Conservation (phyloP, 208 protist genomes). For the Acanthamoeba triangularis region DNA sequence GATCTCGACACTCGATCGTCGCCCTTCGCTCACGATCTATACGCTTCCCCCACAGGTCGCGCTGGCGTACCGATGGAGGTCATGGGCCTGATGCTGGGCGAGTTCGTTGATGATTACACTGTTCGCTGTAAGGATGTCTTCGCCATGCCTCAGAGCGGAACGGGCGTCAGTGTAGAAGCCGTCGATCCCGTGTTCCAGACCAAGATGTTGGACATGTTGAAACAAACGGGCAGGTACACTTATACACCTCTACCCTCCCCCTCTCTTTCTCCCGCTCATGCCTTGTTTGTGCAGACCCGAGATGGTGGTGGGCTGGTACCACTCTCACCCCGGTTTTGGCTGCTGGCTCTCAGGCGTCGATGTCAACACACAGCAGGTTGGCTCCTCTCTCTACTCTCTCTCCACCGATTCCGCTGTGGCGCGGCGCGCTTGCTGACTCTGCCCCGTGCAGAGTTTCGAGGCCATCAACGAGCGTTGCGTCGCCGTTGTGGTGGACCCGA, state of each 20-base stretch:
- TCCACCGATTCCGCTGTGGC: background rate
- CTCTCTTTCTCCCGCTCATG: too few relatives aligned
- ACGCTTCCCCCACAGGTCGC: constrained; percentile 85
- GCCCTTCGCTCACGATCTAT: background rate
- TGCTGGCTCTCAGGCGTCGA: constrained; percentile 99
- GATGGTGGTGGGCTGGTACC: constrained; percentile 99
- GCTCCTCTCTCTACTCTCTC: background rate
- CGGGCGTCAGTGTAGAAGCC: constrained; percentile 99
- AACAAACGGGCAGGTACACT: constrained; percentile 95
- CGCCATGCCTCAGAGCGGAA: constrained; percentile 99
- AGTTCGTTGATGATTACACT: constrained; percentile 99
- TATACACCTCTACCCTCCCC: background rate
- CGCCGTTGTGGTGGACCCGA: constrained; percentile 99
- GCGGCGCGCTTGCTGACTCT: constrained; percentile 72
- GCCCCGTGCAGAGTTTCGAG: constrained; percentile 95
- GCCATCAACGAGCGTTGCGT: constrained; percentile 98
- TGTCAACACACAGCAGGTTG: constrained; percentile 98
- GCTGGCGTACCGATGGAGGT: constrained; percentile 99
- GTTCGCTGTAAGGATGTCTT: constrained; percentile 99
- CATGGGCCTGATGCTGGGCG: constrained; percentile 99
- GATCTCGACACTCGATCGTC: background rate
- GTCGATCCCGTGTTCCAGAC: constrained; percentile 99
- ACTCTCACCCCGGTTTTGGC: constrained; percentile 99
- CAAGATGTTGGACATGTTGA: constrained; percentile 99
- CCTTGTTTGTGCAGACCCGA: constrained; percentile 93